These are phyloP conservation scores for Dendrostoma leiphaemia DNA, from an alignment of 2,329 filamentous ascomycete genomes.

Conservation along the genomic window DNA sequence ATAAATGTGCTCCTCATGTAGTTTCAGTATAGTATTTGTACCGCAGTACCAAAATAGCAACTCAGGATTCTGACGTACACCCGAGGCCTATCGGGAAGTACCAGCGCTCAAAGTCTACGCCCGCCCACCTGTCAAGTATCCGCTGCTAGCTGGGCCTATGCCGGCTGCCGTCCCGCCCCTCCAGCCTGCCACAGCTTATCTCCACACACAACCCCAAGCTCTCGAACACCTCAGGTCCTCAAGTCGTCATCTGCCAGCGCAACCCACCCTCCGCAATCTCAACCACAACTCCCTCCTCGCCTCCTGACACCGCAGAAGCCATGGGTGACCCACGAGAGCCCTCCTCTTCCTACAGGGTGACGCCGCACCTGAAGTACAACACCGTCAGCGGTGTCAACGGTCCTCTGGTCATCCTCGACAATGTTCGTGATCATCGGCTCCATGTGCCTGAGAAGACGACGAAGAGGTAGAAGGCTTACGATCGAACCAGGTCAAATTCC, in stretches of 20 bases:
- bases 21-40: not conserved
- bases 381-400: slow-evolving; percentile 98
- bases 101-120: not conserved
- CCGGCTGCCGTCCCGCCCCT: slow-evolving; percentile 1
- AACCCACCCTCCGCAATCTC: not conserved
- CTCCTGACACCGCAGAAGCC: slow-evolving; percentile 24
- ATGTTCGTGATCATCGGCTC: slow-evolving; percentile 57
- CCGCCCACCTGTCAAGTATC: not conserved
- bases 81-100: not conserved
- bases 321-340: slow-evolving; percentile 56
- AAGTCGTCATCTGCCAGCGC: slow-evolving; percentile 12
- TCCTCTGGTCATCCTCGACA: slow-evolving; percentile 94
- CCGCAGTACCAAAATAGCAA: slow-evolving; percentile 5
- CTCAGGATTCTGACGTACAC: slow-evolving; percentile 11
- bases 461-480: slow-evolving; percentile 23
- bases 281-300: not conserved
- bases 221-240: slow-evolving; percentile 13
- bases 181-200: slow-evolving; percentile 14
- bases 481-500: slow-evolving; percentile 81
- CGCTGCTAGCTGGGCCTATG: not conserved
- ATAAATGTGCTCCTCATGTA: not conserved
- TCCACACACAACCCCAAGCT: slow-evolving; percentile 17
- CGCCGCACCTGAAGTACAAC: slow-evolving; percentile 81
- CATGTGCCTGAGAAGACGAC: slow-evolving; percentile 20
- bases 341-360: slow-evolving; percentile 59